Base-by-base conservation (phyloP, 2,329 filamentous ascomycete species). In the Beauveria brongniartii region DNA sequence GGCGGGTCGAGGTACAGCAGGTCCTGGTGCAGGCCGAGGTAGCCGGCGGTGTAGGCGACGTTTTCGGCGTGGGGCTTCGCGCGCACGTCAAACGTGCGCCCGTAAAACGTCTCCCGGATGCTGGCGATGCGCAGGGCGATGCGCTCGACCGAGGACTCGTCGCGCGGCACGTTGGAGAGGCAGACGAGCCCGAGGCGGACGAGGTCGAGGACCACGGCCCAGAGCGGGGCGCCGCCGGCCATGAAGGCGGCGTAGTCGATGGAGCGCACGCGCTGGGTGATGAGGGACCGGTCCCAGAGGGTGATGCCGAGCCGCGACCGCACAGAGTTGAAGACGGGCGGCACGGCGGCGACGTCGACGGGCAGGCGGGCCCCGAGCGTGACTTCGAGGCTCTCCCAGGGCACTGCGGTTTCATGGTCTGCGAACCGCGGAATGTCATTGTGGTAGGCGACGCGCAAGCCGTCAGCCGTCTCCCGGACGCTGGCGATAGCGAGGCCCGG, bases 11-110 rank as follows among this genome's bases (percentile, higher is more conserved):
- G 88, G 75, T 97, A 97, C 60, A 97, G 80, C 46, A 97, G 81
- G 71, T 97, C 94, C 84, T 96, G 94, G 75, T 99, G 94, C 53
- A 97, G 86, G 18, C 90, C 90, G 1, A 97, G 84, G 69, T 87
- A 87, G 54, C 87, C 82, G 69, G 83, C 87, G 1, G 93, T 97
- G 75, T 97, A 92, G 10, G 94, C 93, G 4, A 97, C 90, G 71
- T 97, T 97, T 70, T 93, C 92, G 26, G 92, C 91, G 60, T 90
- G 73, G 1, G 89, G 87, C 58, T 95, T 88, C 3, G 87, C 91
- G 59, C 86, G 84, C 14, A 97, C 93, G 73, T 97, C 89, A 86
- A 92, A 97, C 0, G 91, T 96, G 66, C 82, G 79, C 47, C 94
- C 94, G 73, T 97, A 97, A 70, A 97, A 94, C 8, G 92, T 94